Conservation (phyloP, 768 basidiomycete genomes). For the Terana coerulea region DNA sequence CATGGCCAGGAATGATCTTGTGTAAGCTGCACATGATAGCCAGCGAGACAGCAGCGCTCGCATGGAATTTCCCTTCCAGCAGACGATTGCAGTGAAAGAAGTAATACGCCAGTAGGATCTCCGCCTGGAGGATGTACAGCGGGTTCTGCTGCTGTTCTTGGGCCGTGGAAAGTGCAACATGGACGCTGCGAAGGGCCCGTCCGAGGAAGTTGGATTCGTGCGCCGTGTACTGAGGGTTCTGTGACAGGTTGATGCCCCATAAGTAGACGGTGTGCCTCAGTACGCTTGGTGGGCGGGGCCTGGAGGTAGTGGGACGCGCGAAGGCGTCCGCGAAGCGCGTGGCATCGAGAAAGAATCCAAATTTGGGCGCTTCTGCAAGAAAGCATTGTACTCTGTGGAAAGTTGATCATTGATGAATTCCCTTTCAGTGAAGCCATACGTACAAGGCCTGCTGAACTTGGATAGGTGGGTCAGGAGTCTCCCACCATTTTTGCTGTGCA, state of each 20-base stretch:
- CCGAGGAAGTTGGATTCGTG: constrained; percentile 29
- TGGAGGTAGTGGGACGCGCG: not conserved
- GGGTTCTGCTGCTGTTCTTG: constrained; percentile 9
- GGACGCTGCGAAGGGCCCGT: constrained; percentile 45
- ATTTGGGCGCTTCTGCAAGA: constrained; percentile 47
- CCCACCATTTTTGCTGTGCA: constrained; percentile 12
- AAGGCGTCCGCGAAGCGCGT: constrained; percentile 34
- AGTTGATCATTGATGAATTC: not conserved
- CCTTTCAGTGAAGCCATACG: not conserved
- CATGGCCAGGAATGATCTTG: constrained; percentile 30
- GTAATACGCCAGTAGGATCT: constrained; percentile 14
- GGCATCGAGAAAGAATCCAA: constrained; percentile 59
- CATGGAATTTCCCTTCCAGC: constrained; percentile 15
- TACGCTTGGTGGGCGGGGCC: constrained; percentile 12
- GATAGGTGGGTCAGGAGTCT: constrained; percentile 10
- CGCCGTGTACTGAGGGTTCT: constrained; percentile 28
- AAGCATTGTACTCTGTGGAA: constrained; percentile 28
- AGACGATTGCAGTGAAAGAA: constrained; percentile 11
- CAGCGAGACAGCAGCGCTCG: constrained; percentile 25
- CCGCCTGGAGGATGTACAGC: constrained; percentile 13
- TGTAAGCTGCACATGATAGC: constrained; percentile 46
- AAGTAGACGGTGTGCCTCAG: constrained; percentile 37
- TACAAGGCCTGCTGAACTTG: constrained; percentile 8
- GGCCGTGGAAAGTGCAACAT: constrained; percentile 39
- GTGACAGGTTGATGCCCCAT: constrained; percentile 50